Conservation (phyloP, 2,329 filamentous ascomycete species). For the Scytalidium sp. region DNA sequence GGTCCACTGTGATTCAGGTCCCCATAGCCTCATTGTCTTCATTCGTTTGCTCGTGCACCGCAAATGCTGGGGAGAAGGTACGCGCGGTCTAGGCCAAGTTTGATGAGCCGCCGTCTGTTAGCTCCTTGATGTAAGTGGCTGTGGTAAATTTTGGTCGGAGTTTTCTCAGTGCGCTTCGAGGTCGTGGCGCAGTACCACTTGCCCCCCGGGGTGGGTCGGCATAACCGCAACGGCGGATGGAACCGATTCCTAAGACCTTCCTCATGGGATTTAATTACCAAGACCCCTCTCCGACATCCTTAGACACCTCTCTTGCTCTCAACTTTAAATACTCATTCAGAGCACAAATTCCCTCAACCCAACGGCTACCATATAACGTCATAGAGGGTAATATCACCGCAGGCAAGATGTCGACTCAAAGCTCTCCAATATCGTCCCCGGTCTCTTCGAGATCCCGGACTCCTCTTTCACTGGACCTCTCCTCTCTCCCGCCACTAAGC, state of each 20-base stretch:
- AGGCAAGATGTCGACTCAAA: conserved; percentile 16
- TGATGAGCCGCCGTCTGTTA: background rate
- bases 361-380: background rate
- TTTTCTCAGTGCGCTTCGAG: background rate
- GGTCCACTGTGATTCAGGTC: background rate
- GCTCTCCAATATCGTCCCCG: conserved; percentile 20
- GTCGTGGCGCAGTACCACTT: background rate
- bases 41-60: background rate
- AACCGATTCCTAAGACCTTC: background rate
- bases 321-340: background rate
- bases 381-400: background rate
- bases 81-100: background rate
- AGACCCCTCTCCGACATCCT: background rate
- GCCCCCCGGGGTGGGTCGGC: background rate
- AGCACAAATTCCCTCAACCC: background rate
- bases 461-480: conserved; percentile 70
- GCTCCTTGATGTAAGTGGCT: background rate
- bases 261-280: background rate
- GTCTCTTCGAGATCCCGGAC: conserved; percentile 25
- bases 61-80: background rate
- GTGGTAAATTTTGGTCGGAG: background rate
- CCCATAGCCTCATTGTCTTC: background rate
- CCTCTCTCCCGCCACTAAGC: conserved; percentile 64
- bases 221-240: background rate
- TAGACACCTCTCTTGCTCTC: background rate